Evolutionary conservation across 768 basidiomycete species (phyloP).

Genomic region (Floccularia luteovirens): DNA sequence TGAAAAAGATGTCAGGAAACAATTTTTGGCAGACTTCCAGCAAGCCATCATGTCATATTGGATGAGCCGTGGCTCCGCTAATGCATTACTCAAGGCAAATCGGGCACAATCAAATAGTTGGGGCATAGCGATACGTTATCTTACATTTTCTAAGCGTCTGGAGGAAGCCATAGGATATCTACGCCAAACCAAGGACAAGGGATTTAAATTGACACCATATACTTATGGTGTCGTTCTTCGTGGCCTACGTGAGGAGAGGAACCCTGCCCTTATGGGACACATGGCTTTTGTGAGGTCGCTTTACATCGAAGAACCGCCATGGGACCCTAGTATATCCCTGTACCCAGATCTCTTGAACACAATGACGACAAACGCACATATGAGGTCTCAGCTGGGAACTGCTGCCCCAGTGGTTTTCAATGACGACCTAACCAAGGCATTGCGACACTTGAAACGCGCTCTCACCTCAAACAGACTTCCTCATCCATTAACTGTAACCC

Average conservation of each 20-base stretch:
- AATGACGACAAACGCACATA: slow-evolving; percentile 1
- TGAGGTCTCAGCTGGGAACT: slow-evolving; percentile 5
- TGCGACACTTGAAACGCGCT: slow-evolving; percentile 16
- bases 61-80: slow-evolving; percentile 4
- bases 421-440: slow-evolving; percentile 10
- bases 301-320: slow-evolving; percentile 4
- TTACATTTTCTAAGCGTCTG: slow-evolving; percentile 27
- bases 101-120: slow-evolving; percentile 17
- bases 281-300: slow-evolving; percentile 13
- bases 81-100: slow-evolving; percentile 2
- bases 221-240: slow-evolving; percentile 28
- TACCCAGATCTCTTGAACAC: not conserved
- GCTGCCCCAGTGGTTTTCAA: slow-evolving; percentile 7
- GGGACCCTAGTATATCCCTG: not conserved
- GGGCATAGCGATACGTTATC: slow-evolving; percentile 29
- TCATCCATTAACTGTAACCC: slow-evolving; percentile 18
- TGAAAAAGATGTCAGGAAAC: slow-evolving; percentile 17
- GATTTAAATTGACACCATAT: slow-evolving; percentile 21
- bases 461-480: slow-evolving; percentile 11
- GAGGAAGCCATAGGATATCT: slow-evolving; percentile 38
- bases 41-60: slow-evolving; percentile 13
- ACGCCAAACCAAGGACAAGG: slow-evolving; percentile 20
- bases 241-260: slow-evolving; percentile 11
- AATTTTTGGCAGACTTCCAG: slow-evolving; percentile 32
- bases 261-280: slow-evolving; percentile 4